Evolutionary conservation across 2,329 filamentous ascomycete species (phyloP), one percentile per base, ranked within the genome.

Genomic region (Neonectria sp.): DNA sequence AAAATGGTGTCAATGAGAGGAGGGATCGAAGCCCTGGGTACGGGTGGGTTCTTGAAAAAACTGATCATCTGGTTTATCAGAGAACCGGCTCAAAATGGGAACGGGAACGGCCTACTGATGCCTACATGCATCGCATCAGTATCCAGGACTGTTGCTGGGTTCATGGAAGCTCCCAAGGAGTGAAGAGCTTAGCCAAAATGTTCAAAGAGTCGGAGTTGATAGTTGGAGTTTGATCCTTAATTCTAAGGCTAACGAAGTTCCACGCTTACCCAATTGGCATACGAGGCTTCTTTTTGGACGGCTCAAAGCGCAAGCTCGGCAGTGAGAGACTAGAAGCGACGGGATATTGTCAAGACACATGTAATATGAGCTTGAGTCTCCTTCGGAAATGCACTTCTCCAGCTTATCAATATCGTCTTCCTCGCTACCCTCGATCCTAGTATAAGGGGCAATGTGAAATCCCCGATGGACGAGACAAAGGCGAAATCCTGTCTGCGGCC

Each of bases 1-100:
- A 43, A 45, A 3, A 66, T 66, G 63, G 57, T 66, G 13, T 12
- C 31, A 13, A 29, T 57, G 31, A 25, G 63, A 24, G 63, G 63
- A 17, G 56, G 63, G 2, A 25, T 60, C 6, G 40, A 66, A 7
- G 15, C 40, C 2, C 31, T 66, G 1, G 49, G 45, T 13, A 33
- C 21, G 45, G 31, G 43, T 15, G 57, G 58, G 25, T 66, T 66
- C 24, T 9, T 66, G 21, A 27, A 21, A 8, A 62, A 62, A 17
- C 21, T 66, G 2, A 40, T 62, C 4, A 46, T 57, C 17, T 66
- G 63, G 63, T 62, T 66, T 12, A 15, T 53, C 51, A 24, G 31
- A 6, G n/a, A 37, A 3, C 31, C 51, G 21, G 31, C 27, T 11
- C 25, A 31, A n/a, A n/a, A 25, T 24, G 13, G 21, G 3, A 21